Conservation (phyloP, 768 basidiomycete genomes). For the Sarcodon sp. region DNA sequence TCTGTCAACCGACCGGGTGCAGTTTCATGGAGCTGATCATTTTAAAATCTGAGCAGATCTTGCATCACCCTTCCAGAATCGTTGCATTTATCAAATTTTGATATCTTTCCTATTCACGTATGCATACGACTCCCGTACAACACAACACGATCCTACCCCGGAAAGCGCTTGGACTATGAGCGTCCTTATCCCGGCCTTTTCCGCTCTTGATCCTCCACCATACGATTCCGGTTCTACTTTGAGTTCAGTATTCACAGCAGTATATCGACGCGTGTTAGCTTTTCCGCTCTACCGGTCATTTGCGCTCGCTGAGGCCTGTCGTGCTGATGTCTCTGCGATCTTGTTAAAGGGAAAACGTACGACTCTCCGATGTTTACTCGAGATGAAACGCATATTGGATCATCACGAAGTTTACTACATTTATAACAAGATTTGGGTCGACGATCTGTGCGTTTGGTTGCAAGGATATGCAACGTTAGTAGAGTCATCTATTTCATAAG, state of each 20-base stretch:
- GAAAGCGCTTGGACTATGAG: slow-evolving; percentile 86
- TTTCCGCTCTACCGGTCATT: slow-evolving; percentile 79
- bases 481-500: not conserved
- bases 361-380: slow-evolving; percentile 53
- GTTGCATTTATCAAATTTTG: slow-evolving; percentile 54
- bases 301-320: slow-evolving; percentile 56
- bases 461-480: slow-evolving; percentile 58
- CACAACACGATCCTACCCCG: slow-evolving; percentile 66
- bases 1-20: slow-evolving; percentile 13
- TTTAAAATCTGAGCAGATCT: slow-evolving; percentile 38
- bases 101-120: slow-evolving; percentile 67
- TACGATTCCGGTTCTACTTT: slow-evolving; percentile 27
- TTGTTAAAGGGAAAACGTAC: slow-evolving; percentile 49
- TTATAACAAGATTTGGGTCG: slow-evolving; percentile 81
- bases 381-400: slow-evolving; percentile 62
- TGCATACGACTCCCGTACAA: slow-evolving; percentile 70
- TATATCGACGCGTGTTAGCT: slow-evolving; percentile 62
- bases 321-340: slow-evolving; percentile 43
- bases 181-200: slow-evolving; percentile 60
- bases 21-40: not conserved
- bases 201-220: slow-evolving; percentile 70
- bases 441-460: slow-evolving; percentile 77
- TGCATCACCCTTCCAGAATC: slow-evolving; percentile 38
- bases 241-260: slow-evolving; percentile 36
- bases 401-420: slow-evolving; percentile 80